Evolutionary conservation across 1,284 basidiomycete species (phyloP), one percentile per base, ranked within the genome.

Genomic region (Sporisorium scitamineum): DNA sequence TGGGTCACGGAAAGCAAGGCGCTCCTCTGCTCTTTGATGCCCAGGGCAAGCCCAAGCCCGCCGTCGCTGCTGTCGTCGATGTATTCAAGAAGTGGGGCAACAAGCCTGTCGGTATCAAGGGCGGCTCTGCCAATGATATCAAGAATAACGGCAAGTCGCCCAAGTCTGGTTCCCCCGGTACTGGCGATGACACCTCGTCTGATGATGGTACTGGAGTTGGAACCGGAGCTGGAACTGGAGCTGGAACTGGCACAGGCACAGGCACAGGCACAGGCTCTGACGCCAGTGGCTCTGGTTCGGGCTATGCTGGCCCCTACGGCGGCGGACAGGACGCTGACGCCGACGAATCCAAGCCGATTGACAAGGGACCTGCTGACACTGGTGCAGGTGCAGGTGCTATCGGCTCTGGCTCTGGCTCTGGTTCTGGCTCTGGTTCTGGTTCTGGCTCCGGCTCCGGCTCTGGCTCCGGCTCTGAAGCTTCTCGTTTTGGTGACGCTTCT

Each of bases 31-130:
- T 74, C 31, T 74, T 74, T 22, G 66, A 67, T 31, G 66, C 50
- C 16, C 37, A 62, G 57, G 71, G 71, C 32, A 69, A 69, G 58
- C 58, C 71, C 39, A 74, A 74, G 48, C 54, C 71, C 5, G 71
- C 71, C 2, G 59, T 70, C 22, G 71, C 71, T 62, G 71, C 71
- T 8, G 60, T 74, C 13, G 71, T 74, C 9, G 71, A 74, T 22
- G 71, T 74, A 18, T 74, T 74, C 55, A 74, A 70, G 62, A 69
- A 74, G 66, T 74, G 71, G 71, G 71, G 71, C 52, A 37, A 54
- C 52, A 74, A 74, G 60, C 66, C 54, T 2, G 71, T 53, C n/a
- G 71, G 71, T 47, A 69, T 74, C 59, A 48, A 61, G 47, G 45
- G 45, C 26, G 71, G 71, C 18, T 51, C 59, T 18, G 22, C 55